Conservation (phyloP, 2,329 filamentous ascomycete genomes). For the Neofusicoccum umdonicola region DNA sequence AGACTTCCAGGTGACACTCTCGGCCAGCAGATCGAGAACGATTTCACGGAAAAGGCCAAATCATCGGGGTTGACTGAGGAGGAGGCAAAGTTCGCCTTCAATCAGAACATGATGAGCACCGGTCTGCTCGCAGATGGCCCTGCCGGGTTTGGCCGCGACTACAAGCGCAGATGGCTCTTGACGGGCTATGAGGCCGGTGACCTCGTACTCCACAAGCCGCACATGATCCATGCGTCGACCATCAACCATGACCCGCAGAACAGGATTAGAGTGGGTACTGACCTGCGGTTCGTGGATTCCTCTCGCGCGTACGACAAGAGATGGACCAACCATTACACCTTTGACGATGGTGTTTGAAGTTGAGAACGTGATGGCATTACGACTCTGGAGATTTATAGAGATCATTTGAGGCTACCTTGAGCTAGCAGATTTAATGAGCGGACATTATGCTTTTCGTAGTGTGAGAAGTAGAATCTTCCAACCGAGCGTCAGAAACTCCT, state of each 20-base stretch:
- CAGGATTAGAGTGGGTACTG: slow-evolving; percentile 55
- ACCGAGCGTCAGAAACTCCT: too few species aligned
- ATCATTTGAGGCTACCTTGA: too few species aligned
- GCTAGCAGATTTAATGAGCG: too few species aligned
- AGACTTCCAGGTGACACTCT: slow-evolving; percentile 24
- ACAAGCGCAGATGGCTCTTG: slow-evolving; percentile 43
- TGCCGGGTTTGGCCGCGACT: slow-evolving; percentile 31
- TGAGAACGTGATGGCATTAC: background rate
- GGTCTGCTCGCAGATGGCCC: slow-evolving; percentile 51
- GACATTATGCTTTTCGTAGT: too few species aligned
- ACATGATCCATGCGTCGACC: slow-evolving; percentile 47
- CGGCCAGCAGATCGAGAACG: slow-evolving; percentile 39
- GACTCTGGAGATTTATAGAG: too few species aligned
- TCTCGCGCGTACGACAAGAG: slow-evolving; percentile 50
- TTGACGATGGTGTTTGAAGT: background rate
- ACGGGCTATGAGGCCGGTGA: slow-evolving; percentile 52
- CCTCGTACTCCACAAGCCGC: slow-evolving; percentile 47
- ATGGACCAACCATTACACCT: slow-evolving; percentile 3
- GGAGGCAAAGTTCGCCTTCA: slow-evolving; percentile 40
- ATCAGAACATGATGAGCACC: slow-evolving; percentile 55
- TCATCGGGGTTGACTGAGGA: slow-evolving; percentile 47
- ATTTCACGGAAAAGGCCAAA: slow-evolving; percentile 41
- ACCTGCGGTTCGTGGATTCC: slow-evolving; percentile 55
- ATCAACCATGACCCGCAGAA: slow-evolving; percentile 54
- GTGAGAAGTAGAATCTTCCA: too few species aligned